Base-by-base conservation (phyloP, 352 stramenopile species). In the Phytophthora boehmeriae region DNA sequence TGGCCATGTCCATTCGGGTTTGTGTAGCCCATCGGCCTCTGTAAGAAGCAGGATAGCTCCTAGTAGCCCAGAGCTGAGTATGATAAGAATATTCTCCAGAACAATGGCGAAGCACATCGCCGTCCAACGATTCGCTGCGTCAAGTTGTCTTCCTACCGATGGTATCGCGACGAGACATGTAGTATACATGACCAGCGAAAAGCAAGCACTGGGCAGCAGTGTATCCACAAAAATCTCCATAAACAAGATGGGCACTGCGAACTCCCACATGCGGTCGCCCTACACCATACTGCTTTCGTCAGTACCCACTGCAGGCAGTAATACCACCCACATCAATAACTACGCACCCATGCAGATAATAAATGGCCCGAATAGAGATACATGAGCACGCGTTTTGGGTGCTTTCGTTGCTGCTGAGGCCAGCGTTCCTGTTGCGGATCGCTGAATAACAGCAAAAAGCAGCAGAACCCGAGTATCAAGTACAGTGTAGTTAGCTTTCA, bases 191-290 rank as follows among this genome's bases (percentile, higher is more conserved):
- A 67, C 75, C 9, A 92, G 66, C 46, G 82, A 82, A 66, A 93
- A 96, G 41, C 64, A 74, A 2, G 86, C 83, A 32, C 83, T 90
- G 14, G 86, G 87, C 13, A 94, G 67, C 39, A 95, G 54, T 16
- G 86, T 95, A 41, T 93, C 80, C 36, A 90, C 77, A 20, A 95
- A 95, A 39, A 95, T 83, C 47, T 95, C 86, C 76, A 95, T 95
- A 54, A 95, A 93, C 25, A 95, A 65, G 46, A 95, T 83, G 19
- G 86, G 86, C 1, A 92, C 68, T 11, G 83, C 83, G 51, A 95
- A 93, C 46, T 88, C 68, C 83, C 86, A 95, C 82, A 95, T 92
- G 35, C 78, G 78, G 45, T 95, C 83, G 38, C 86, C 84, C 86
- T 88, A 42, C 36, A 27, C 14, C 20, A 55, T 4, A 45, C 17